A percentile compares a stretch with the other conserved stretches of the same genome.
These are phyloP conservation scores for Podila clonocystis DNA, from an alignment of 192 early-diverging fungal genomes.

Conservation along the genomic window DNA sequence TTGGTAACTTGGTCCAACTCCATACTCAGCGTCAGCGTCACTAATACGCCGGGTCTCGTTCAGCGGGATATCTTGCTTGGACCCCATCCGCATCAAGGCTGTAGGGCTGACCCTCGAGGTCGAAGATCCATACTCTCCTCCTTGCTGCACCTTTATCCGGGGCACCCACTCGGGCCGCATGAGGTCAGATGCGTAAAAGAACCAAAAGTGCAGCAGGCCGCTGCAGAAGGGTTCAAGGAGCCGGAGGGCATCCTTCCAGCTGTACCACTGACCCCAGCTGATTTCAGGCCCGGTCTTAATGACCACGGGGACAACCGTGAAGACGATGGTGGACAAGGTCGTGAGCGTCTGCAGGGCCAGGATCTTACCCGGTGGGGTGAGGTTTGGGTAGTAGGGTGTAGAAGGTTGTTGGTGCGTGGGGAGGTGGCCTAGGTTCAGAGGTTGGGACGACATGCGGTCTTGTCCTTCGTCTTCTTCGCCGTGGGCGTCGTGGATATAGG, in stretches of 20 bases:
- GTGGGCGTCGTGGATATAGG: not conserved
- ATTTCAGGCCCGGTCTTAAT: slow-evolving; percentile 19
- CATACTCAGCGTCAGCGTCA: too few species aligned
- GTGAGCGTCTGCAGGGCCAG: slow-evolving; percentile 27
- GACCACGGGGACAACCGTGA: slow-evolving; percentile 38
- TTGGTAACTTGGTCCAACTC: too few species aligned
- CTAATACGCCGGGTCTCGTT: not conserved
- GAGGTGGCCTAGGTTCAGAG: too few species aligned
- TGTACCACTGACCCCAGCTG: slow-evolving; percentile 30
- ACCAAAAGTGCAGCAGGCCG: slow-evolving; percentile 39
- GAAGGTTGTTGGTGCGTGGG: too few species aligned
- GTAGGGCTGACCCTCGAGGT: too few species aligned
- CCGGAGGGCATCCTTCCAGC: slow-evolving; percentile 38
- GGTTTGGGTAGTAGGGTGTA: too few species aligned
- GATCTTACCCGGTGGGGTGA: slow-evolving; percentile 10
- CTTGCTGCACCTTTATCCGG: not conserved
- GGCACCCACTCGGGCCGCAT: slow-evolving; percentile 18
- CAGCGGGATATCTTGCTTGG: not conserved
- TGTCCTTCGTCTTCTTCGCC: not conserved
- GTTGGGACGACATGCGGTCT: too few species aligned
- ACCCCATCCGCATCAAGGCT: not conserved
- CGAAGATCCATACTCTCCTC: not conserved
- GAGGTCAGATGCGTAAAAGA: slow-evolving; percentile 40
- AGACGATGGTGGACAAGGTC: slow-evolving; percentile 41
- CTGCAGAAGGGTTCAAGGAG: slow-evolving; percentile 40